Percentiles rank a stretch among this genome's conserved stretches.
These are phyloP conservation scores for Xerocomus minutiporus DNA, from an alignment of 1,284 basidiomycete species.

Conservation along the genomic window DNA sequence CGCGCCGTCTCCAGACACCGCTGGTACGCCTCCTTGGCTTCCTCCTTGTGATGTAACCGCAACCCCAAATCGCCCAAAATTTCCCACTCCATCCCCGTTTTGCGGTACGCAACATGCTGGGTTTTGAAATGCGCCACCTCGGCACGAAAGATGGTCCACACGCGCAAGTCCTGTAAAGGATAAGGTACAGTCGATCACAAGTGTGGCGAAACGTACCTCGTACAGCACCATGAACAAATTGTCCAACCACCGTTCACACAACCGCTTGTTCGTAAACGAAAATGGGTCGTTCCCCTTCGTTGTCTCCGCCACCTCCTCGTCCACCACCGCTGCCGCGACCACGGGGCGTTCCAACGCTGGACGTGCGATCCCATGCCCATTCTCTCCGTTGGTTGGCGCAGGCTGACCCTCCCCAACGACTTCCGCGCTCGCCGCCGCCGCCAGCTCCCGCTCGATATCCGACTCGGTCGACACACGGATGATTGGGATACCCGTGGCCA, in stretches of 20 bases:
- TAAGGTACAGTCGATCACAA: neutral
- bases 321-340: constrained; percentile 44
- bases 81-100: constrained; percentile 98
- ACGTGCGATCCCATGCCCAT: constrained; percentile 21
- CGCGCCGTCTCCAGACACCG: constrained; percentile 83
- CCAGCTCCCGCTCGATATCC: constrained; percentile 33
- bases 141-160: constrained; percentile 99
- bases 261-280: constrained; percentile 92
- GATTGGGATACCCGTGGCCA: constrained; percentile 61
- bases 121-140: constrained; percentile 99
- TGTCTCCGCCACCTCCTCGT: constrained; percentile 38
- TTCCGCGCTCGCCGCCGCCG: constrained; percentile 34
- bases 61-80: constrained; percentile 93
- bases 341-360: constrained; percentile 55
- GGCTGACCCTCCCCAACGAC: constrained; percentile 16
- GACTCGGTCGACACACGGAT: constrained; percentile 73
- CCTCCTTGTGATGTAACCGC: constrained; percentile 93
- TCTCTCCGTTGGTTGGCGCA: neutral
- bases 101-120: constrained; percentile 94
- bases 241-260: constrained; percentile 98
- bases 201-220: constrained; percentile 53
- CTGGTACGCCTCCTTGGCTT: constrained; percentile 96
- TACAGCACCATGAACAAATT: constrained; percentile 99
- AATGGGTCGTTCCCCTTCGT: constrained; percentile 56
- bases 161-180: constrained; percentile 70